phyloP scores from a whole-genome alignment of 306 rosid genomes.

The Rubus parviflorus region DNA sequence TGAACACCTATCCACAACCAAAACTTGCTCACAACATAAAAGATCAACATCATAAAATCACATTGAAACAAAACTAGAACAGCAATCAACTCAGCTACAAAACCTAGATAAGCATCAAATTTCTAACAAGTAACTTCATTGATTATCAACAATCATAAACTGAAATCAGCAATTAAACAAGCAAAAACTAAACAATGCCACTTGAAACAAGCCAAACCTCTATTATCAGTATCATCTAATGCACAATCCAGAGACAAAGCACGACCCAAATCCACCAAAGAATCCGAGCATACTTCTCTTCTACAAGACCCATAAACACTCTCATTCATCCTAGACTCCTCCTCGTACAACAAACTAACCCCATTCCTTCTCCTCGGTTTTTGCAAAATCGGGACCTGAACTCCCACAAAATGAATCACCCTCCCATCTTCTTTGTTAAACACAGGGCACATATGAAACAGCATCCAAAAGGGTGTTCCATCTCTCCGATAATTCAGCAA shows the following conservation, averaged over 20 bases:
- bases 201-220: conserved; percentile 42
- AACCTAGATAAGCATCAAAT: background rate
- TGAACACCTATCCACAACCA: conserved; percentile 25
- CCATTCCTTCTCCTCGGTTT: conserved; percentile 35
- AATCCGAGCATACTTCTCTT: conserved; percentile 70
- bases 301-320: conserved; percentile 64
- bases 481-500: conserved; percentile 79
- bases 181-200: background rate
- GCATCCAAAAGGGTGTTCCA: conserved; percentile 83
- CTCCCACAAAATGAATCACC: conserved; percentile 72
- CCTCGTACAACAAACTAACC: conserved; percentile 25
- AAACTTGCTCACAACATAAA: conserved; percentile 8
- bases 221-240: conserved; percentile 44
- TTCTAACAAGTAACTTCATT: background rate
- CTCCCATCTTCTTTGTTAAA: conserved; percentile 50
- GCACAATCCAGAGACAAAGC: conserved; percentile 43
- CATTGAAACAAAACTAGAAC: conserved; percentile 14
- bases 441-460: conserved; percentile 70
- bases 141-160: background rate
- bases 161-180: background rate
- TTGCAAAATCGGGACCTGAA: conserved; percentile 63
- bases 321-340: conserved; percentile 36
- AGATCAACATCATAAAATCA: background rate
- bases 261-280: conserved; percentile 45
- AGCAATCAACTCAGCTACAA: background rate